Evolutionary conservation across 306 rosid genomes (phyloP).

Genomic region (Lablab purpureus): DNA sequence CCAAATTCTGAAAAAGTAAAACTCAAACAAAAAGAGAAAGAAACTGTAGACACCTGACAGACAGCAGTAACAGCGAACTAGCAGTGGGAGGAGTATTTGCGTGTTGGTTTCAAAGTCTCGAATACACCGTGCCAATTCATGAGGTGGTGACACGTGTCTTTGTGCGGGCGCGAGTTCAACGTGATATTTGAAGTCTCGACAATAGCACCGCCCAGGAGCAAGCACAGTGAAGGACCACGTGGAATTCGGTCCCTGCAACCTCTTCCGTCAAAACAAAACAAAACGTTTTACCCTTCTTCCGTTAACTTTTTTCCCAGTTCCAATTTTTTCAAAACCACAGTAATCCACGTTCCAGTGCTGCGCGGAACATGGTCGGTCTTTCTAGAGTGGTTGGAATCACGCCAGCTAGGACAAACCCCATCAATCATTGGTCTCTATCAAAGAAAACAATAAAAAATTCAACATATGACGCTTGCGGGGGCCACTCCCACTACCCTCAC

Average conservation of each 20-base stretch:
- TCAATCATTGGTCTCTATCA: conserved; percentile 16
- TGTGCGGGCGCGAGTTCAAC: conserved; percentile 27
- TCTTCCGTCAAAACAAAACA: neutral
- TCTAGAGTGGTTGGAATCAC: conserved; percentile 29
- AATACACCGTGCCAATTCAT: neutral
- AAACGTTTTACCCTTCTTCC: neutral
- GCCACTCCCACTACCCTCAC: conserved; percentile 40
- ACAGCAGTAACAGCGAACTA: neutral
- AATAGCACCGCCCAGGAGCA: conserved; percentile 44
- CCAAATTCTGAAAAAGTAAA: neutral
- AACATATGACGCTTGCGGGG: conserved; percentile 40
- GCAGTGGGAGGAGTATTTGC: conserved; percentile 11
- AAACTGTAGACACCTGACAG: conserved; percentile 26
- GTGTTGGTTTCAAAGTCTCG: conserved; percentile 3
- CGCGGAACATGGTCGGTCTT: conserved; percentile 56
- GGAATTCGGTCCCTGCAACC: neutral
- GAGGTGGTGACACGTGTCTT: conserved; percentile 32
- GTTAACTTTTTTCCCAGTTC: neutral
- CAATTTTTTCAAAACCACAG: neutral
- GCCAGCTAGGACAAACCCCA: conserved; percentile 43
- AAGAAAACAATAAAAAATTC: conserved; percentile 14
- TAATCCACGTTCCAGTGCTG: conserved; percentile 42
- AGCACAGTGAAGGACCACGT: neutral
- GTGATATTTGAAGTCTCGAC: conserved; percentile 21
- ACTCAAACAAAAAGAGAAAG: neutral